These are phyloP conservation scores for Micractinium sp. DNA, from an alignment of 139 green algal species.

Conservation along the genomic window DNA sequence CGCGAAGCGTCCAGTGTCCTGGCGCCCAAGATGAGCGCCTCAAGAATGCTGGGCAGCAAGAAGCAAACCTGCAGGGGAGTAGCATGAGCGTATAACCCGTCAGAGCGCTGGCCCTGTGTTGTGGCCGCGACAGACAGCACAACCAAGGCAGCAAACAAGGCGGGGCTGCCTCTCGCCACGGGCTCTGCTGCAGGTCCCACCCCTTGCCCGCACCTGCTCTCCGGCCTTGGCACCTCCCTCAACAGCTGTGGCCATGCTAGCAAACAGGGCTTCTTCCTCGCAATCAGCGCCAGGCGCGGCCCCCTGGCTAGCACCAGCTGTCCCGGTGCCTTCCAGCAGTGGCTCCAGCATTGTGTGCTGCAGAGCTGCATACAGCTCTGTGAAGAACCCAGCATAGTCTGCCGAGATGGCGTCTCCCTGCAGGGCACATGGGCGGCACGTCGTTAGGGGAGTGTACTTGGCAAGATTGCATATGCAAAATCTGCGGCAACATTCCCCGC, in stretches of 20 bases:
- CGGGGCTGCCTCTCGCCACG: too few relatives aligned
- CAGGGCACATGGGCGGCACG: not conserved
- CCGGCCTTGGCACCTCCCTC: not conserved
- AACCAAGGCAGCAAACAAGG: not conserved
- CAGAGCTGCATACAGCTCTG: not conserved
- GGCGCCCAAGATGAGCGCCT: conserved; percentile 43
- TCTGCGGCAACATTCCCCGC: not conserved
- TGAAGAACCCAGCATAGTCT: not conserved
- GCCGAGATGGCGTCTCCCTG: not conserved
- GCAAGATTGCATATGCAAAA: not conserved
- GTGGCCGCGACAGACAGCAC: too few relatives aligned
- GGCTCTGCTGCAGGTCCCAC: too few relatives aligned
- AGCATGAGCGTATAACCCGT: not conserved
- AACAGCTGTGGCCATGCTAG: not conserved
- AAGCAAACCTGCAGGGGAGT: not conserved
- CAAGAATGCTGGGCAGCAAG: conserved; percentile 17
- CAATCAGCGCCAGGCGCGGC: not conserved
- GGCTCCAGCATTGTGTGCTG: not conserved
- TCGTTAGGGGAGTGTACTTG: too few relatives aligned
- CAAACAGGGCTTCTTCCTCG: not conserved
- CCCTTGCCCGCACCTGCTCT: not conserved
- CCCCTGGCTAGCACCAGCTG: not conserved
- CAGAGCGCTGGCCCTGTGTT: not conserved
- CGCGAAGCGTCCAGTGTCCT: conserved; percentile 57
- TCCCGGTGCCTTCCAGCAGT: not conserved